Percentiles rank a stretch among this genome's conserved stretches.
phyloP scores from a whole-genome alignment of 2,329 filamentous ascomycete species.

The Cytospora piceicola region DNA sequence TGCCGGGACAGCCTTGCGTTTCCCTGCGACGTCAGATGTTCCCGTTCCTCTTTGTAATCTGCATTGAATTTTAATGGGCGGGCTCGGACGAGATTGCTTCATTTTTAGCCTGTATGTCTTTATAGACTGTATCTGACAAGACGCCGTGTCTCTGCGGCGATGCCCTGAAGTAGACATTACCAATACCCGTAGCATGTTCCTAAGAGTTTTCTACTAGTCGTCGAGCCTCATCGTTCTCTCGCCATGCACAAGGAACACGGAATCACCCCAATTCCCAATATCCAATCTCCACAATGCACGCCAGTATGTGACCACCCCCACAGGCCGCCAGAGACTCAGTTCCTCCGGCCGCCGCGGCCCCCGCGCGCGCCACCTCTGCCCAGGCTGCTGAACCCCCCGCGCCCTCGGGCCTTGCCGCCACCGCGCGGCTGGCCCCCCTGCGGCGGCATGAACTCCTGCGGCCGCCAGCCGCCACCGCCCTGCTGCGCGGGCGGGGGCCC shows the following conservation, averaged over 20 bases:
- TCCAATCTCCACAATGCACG: neutral
- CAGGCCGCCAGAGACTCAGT: neutral
- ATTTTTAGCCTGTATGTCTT: neutral
- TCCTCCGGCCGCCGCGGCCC: conserved; percentile 10
- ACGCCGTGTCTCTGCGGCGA: neutral
- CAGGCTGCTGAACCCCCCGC: conserved; percentile 27
- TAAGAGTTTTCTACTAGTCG: neutral
- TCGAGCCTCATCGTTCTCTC: neutral
- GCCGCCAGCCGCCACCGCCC: conserved; percentile 7
- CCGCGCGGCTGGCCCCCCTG: conserved; percentile 16
- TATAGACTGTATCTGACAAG: neutral
- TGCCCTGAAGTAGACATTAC: neutral
- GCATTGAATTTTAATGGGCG: neutral
- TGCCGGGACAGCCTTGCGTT: too few relatives aligned
- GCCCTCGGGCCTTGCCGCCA: conserved; percentile 14
- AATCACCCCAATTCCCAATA: neutral
- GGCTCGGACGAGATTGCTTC: neutral
- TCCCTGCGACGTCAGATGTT: neutral
- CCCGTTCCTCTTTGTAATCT: neutral
- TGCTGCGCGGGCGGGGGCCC: conserved; percentile 6
- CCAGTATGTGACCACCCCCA: neutral
- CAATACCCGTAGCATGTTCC: neutral
- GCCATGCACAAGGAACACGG: neutral
- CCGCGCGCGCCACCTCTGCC: conserved; percentile 18
- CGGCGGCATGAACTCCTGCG: conserved; percentile 9